phyloP scores from a whole-genome alignment of 352 stramenopile species.

The Globisporangium cystogenes region DNA sequence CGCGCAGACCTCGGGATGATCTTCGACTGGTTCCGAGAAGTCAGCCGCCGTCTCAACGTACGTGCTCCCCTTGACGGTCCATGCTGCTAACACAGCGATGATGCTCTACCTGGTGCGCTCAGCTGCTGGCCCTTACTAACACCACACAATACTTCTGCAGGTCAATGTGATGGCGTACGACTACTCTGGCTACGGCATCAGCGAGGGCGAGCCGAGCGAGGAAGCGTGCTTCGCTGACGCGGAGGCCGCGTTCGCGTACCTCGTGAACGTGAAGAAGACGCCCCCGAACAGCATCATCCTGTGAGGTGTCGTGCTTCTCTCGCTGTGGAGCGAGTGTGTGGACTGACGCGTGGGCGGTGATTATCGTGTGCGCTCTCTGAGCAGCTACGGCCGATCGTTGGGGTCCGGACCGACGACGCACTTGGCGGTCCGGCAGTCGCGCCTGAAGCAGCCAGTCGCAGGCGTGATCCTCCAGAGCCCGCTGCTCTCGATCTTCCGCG shows the following conservation, averaged over 20 bases:
- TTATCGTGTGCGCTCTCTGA: background rate
- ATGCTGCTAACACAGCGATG: too few relatives aligned
- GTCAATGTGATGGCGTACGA: constrained; percentile 91
- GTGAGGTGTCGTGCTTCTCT: constrained; percentile 44
- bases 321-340: constrained; percentile 6
- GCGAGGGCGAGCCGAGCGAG: constrained; percentile 89
- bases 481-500: constrained; percentile 95
- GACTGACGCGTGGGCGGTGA: too few relatives aligned
- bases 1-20: constrained; percentile 94
- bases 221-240: constrained; percentile 94
- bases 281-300: constrained; percentile 93
- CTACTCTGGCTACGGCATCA: constrained; percentile 98
- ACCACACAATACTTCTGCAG: too few relatives aligned
- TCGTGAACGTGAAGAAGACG: constrained; percentile 90
- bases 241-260: constrained; percentile 95
- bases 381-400: constrained; percentile 87
- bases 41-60: constrained; percentile 74
- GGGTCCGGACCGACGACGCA: constrained; percentile 95
- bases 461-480: constrained; percentile 97
- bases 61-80: background rate
- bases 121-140: too few relatives aligned
- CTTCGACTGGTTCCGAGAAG: constrained; percentile 96
- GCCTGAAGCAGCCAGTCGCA: constrained; percentile 84
- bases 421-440: constrained; percentile 91
- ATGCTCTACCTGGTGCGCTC: too few relatives aligned